These are phyloP conservation scores for Ganoderma boninense DNA, from an alignment of 1,284 basidiomycete genomes.

Conservation along the genomic window DNA sequence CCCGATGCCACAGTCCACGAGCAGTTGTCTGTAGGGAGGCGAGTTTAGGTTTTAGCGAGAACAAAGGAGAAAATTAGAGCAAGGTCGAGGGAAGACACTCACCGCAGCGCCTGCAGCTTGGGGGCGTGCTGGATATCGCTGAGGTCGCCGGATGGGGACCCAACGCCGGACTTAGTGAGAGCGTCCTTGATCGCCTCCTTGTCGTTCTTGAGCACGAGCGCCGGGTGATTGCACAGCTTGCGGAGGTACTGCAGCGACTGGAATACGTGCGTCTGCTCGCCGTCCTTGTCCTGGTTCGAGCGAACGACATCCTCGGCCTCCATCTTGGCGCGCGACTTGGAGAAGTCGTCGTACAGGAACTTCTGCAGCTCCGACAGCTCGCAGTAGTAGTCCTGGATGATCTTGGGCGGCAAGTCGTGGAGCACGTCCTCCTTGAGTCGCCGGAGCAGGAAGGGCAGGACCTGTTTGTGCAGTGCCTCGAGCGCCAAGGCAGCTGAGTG, in stretches of 20 bases:
- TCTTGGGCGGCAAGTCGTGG: constrained; percentile 97
- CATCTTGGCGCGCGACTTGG: constrained; percentile 78
- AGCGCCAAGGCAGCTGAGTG: constrained; percentile 87
- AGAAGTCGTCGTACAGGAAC: constrained; percentile 92
- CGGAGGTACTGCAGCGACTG: constrained; percentile 97
- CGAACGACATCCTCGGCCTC: constrained; percentile 74
- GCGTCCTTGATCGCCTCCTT: constrained; percentile 69
- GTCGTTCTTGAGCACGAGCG: constrained; percentile 83
- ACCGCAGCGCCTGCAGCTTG: constrained; percentile 92
- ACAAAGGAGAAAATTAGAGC: not conserved
- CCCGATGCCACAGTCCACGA: constrained; percentile 96
- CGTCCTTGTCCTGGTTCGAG: constrained; percentile 49
- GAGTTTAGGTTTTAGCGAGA: constrained; percentile 13
- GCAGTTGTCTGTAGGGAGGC: constrained; percentile 75
- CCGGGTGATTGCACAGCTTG: constrained; percentile 98
- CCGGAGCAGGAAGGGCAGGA: constrained; percentile 96
- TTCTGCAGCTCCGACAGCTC: constrained; percentile 96
- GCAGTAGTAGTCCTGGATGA: constrained; percentile 99
- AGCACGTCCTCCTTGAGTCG: constrained; percentile 98
- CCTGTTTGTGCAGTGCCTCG: constrained; percentile 98
- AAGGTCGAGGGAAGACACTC: constrained; percentile 39
- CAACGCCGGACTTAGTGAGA: constrained; percentile 61
- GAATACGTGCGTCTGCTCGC: constrained; percentile 88
- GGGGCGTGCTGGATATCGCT: constrained; percentile 92
- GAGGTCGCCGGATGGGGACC: constrained; percentile 53